Percentiles rank a stretch among this genome's conserved stretches.
Evolutionary conservation across 2,329 filamentous ascomycete genomes (phyloP).

Genomic region (Pseudogymnoascus verrucosus): DNA sequence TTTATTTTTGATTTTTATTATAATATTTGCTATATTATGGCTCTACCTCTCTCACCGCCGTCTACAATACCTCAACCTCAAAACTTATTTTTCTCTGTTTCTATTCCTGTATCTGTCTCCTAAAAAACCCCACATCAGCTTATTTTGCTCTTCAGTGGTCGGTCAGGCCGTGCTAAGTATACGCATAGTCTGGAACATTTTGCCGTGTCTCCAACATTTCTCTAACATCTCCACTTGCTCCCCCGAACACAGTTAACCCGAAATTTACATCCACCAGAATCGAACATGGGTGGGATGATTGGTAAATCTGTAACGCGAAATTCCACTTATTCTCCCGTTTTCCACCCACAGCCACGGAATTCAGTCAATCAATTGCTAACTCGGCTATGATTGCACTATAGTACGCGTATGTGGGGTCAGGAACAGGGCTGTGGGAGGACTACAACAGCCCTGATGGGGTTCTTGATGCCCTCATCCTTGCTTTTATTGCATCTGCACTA

Average conservation of each 20-base stretch:
- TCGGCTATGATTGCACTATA: conserved; percentile 1
- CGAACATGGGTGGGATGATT: neutral
- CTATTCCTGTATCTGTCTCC: neutral
- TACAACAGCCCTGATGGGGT: neutral
- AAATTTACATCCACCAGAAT: neutral
- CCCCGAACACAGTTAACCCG: neutral
- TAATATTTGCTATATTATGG: neutral
- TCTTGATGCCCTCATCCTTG: conserved; percentile 6
- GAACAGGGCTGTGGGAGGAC: no score
- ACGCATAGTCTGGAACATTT: neutral
- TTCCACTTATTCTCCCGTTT: conserved; percentile 1
- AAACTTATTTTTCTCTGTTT: neutral
- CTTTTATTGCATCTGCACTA: conserved; percentile 3
- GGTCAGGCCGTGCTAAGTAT: neutral
- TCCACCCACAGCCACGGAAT: conserved; percentile 2
- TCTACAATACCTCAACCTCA: neutral
- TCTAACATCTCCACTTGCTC: neutral
- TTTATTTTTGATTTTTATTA: neutral
- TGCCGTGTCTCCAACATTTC: conserved; percentile 1
- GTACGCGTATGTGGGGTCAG: neutral
- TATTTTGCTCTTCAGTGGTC: neutral
- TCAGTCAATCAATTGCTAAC: conserved; percentile 2
- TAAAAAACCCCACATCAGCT: neutral
- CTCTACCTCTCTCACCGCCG: neutral
- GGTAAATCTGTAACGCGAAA: conserved; percentile 3